Conservation (phyloP, 176 grass and related monocot species). For the Lolium multiflorum region DNA sequence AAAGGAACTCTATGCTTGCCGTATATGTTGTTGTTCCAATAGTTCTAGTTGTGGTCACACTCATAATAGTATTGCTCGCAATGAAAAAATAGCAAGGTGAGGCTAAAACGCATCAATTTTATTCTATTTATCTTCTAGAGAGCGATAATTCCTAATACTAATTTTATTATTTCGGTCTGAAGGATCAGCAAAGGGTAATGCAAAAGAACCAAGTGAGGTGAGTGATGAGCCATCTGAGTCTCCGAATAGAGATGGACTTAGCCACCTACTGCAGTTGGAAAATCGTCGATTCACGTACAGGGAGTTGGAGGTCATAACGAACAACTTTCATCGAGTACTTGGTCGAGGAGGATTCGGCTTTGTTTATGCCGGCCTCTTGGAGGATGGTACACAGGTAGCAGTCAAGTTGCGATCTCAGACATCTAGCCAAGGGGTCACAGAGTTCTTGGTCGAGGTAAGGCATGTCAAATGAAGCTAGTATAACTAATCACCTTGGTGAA, state of each 20-base stretch:
- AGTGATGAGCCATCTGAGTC: too few species aligned
- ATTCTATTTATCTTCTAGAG: too few species aligned
- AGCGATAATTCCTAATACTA: too few species aligned
- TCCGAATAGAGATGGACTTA: too few species aligned
- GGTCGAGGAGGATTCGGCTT: too few species aligned
- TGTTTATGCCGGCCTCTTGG: too few species aligned
- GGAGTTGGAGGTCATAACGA: constrained; percentile 51
- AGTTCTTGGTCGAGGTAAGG: constrained; percentile 79
- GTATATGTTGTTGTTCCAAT: constrained; percentile 47
- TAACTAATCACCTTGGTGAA: not conserved
- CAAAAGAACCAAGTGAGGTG: not conserved
- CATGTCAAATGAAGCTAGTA: not conserved
- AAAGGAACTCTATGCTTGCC: constrained; percentile 29
- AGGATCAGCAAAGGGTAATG: not conserved
- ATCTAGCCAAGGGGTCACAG: constrained; percentile 49
- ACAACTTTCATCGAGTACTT: too few species aligned
- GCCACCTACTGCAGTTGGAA: constrained; percentile 7
- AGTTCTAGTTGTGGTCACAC: constrained; percentile 13
- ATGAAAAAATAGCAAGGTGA: constrained; percentile 35
- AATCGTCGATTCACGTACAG: constrained; percentile 63
- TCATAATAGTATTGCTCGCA: constrained; percentile 12
- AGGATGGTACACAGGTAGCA: too few species aligned
- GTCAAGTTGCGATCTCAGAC: constrained; percentile 54
- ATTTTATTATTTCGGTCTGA: not conserved
- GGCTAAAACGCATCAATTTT: too few species aligned